Evolutionary conservation across 2,329 filamentous ascomycete genomes (phyloP).

Genomic region (Venturia oleaginea): DNA sequence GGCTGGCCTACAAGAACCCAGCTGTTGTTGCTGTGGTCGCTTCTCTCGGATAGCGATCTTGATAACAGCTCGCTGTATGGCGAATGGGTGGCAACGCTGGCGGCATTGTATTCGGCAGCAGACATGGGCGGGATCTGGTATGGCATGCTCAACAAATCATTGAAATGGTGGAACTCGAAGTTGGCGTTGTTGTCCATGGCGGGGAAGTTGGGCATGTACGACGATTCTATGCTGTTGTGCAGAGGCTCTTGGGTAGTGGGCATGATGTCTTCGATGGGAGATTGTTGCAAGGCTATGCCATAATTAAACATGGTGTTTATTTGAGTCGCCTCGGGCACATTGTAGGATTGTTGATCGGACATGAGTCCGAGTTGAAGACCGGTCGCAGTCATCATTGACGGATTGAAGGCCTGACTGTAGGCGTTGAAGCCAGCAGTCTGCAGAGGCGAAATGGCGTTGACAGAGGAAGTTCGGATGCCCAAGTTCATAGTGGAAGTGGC

Average conservation of each 20-base stretch:
- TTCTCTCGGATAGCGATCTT: conserved; percentile 72
- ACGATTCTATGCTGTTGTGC: conserved; percentile 32
- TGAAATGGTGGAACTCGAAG: conserved; percentile 28
- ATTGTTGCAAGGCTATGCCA: conserved; percentile 31
- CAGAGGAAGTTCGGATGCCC: conserved; percentile 11
- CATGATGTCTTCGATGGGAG: conserved; percentile 40
- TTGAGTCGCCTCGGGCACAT: not conserved
- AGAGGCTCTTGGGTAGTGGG: conserved; percentile 27
- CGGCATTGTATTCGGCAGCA: conserved; percentile 22
- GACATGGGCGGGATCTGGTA: conserved; percentile 29
- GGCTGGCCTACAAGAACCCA: conserved; percentile 71
- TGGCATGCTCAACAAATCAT: not conserved
- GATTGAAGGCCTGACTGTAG: conserved; percentile 19
- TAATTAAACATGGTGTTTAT: conserved; percentile 10
- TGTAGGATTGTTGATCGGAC: conserved; percentile 2
- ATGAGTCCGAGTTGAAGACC: conserved; percentile 10
- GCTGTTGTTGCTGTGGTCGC: conserved; percentile 73
- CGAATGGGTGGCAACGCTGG: conserved; percentile 47
- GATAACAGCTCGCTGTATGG: conserved; percentile 75
- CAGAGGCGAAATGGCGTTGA: conserved; percentile 17
- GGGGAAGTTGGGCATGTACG: conserved; percentile 35
- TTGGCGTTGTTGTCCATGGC: conserved; percentile 34
- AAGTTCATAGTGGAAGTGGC: conserved; percentile 16
- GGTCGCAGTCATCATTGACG: conserved; percentile 21
- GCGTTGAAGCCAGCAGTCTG: conserved; percentile 23